A percentile compares a stretch with the other conserved stretches of the same genome.
These are phyloP conservation scores for Paraphaeosphaeria minitans DNA, from an alignment of 2,329 filamentous ascomycete species.

Conservation along the genomic window DNA sequence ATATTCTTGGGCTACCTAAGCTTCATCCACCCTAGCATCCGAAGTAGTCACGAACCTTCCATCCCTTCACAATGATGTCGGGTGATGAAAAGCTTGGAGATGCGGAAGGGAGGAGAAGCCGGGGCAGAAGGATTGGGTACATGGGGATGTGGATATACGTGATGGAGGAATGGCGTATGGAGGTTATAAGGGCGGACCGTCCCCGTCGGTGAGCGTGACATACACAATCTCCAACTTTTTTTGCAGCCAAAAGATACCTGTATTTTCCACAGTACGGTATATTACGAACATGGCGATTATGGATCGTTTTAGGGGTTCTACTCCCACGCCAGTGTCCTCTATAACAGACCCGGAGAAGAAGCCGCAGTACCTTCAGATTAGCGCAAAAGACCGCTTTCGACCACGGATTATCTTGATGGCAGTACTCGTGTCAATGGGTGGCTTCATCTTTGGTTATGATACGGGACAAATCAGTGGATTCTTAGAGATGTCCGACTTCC, in stretches of 20 bases:
- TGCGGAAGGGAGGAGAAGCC: constrained; percentile 3
- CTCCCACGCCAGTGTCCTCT: constrained; percentile 30
- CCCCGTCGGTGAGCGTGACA: not conserved
- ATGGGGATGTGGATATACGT: not conserved
- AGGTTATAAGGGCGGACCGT: not conserved
- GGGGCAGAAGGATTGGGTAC: not conserved
- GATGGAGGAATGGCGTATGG: constrained; percentile 2
- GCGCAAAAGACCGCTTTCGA: constrained; percentile 36
- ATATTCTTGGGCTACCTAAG: not conserved
- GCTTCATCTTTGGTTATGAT: constrained; percentile 45
- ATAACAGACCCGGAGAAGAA: constrained; percentile 35
- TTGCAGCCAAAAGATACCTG: not conserved
- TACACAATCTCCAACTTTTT: not conserved
- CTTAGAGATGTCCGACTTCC: constrained; percentile 44
- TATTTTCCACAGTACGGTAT: not conserved
- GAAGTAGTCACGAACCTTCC: not conserved
- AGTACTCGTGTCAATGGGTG: constrained; percentile 43
- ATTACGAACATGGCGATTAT: constrained; percentile 28
- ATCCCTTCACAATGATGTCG: not conserved
- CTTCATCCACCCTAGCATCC: not conserved
- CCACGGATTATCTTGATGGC: constrained; percentile 42
- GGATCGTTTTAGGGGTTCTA: constrained; percentile 21
- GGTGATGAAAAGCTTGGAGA: not conserved
- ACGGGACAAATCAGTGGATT: constrained; percentile 46
- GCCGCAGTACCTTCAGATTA: constrained; percentile 28